Conservation (phyloP, 192 early-diverging fungal genomes). For the Dissophora ornata region DNA sequence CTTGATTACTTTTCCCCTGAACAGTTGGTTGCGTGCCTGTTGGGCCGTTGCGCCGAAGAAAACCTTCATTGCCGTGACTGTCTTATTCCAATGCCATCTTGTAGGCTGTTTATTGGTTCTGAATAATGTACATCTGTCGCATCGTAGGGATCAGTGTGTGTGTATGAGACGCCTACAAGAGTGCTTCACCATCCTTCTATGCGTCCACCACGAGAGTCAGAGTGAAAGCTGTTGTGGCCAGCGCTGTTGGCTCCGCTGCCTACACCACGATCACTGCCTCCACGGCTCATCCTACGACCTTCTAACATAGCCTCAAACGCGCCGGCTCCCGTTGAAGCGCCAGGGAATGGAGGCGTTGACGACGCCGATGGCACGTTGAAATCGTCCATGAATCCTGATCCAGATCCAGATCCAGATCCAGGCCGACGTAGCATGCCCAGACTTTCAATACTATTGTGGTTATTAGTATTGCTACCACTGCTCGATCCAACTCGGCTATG, state of each 20-base stretch:
- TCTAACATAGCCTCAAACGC: constrained; percentile 33
- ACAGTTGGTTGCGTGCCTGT: too few species aligned
- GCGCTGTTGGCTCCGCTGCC: constrained; percentile 34
- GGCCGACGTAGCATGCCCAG: constrained; percentile 8
- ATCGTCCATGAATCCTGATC: constrained; percentile 17
- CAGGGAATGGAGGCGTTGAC: constrained; percentile 7
- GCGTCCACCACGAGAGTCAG: constrained; percentile 35
- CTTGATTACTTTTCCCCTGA: too few species aligned
- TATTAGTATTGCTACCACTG: constrained; percentile 22
- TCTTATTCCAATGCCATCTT: too few species aligned
- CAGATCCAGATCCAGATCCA: constrained; percentile 24
- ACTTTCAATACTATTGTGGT: constrained; percentile 16
- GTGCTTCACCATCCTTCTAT: constrained; percentile 48
- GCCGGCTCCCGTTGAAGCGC: not conserved
- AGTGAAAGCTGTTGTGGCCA: constrained; percentile 41
- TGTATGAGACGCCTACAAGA: too few species aligned
- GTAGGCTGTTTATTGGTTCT: too few species aligned
- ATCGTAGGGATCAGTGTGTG: too few species aligned
- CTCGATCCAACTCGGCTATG: constrained; percentile 40
- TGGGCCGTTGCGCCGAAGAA: too few species aligned
- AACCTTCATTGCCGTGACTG: too few species aligned
- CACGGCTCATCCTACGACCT: constrained; percentile 47
- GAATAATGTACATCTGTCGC: too few species aligned
- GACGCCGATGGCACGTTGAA: constrained; percentile 6
- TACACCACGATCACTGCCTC: constrained; percentile 32